These are phyloP conservation scores for Aciculoconidium aculeatum DNA, from an alignment of 805 yeast species.

Conservation along the genomic window DNA sequence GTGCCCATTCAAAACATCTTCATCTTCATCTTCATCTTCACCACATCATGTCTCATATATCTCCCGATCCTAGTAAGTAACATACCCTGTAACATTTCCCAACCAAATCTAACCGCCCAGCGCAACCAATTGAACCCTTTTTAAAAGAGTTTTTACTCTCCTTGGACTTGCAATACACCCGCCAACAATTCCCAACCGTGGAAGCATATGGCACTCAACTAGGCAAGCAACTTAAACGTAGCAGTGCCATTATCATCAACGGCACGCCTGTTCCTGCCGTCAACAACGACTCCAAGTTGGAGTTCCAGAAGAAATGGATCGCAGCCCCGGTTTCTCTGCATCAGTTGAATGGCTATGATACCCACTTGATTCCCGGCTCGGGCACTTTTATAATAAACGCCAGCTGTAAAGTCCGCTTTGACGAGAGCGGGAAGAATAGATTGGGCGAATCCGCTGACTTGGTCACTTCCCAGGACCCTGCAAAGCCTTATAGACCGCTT, in stretches of 20 bases:
- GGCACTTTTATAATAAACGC: slow-evolving; percentile 47
- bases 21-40: slow-evolving; percentile 5
- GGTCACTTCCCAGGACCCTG: slow-evolving; percentile 14
- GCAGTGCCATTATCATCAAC: slow-evolving; percentile 50
- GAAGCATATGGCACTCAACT: slow-evolving; percentile 39
- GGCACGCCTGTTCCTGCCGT: slow-evolving; percentile 46
- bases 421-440: slow-evolving; percentile 67
- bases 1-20: too few relatives aligned
- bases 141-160: slow-evolving; percentile 28
- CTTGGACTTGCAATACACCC: slow-evolving; percentile 30
- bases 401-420: slow-evolving; percentile 63
- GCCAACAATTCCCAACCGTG: slow-evolving; percentile 22
- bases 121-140: slow-evolving; percentile 36
- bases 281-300: slow-evolving; percentile 29
- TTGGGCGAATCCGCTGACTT: slow-evolving; percentile 60
- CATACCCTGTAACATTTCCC: slow-evolving; percentile 1
- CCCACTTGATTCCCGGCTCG: slow-evolving; percentile 64
- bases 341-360: slow-evolving; percentile 56
- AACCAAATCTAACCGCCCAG: slow-evolving; percentile 12
- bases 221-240: slow-evolving; percentile 46
- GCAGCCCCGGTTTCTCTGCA: slow-evolving; percentile 55
- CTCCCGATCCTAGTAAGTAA: slow-evolving; percentile 22
- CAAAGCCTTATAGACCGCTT: slow-evolving; percentile 34
- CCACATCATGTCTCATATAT: slow-evolving; percentile 4
- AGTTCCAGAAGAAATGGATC: slow-evolving; percentile 58